Evolutionary conservation across 2,329 filamentous ascomycete genomes (phyloP).

Genomic region (Monosporascus cannonballus): DNA sequence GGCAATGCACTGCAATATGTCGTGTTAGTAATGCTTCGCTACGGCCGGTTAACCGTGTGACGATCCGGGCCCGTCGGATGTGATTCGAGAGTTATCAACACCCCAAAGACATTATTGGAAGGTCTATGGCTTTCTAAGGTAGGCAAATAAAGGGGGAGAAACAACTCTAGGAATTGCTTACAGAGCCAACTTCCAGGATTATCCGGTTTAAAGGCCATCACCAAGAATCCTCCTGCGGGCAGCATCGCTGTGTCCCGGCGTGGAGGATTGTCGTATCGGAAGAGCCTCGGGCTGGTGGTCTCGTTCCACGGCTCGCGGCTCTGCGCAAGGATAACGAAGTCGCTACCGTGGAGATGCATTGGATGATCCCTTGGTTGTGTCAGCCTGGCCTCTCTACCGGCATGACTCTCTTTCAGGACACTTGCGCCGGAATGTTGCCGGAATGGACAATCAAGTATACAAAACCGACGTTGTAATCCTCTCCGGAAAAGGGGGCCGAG

Average conservation of each 20-base stretch:
- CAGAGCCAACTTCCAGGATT: conserved; percentile 10
- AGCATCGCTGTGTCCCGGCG: background rate
- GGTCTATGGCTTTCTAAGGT: no score
- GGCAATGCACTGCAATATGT: conserved; percentile 12
- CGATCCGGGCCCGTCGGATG: no score
- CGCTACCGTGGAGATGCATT: conserved; percentile 46
- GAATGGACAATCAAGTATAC: conserved; percentile 14
- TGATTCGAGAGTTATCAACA: no score
- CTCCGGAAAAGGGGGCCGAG: background rate
- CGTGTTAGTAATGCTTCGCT: background rate
- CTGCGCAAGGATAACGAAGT: conserved; percentile 39
- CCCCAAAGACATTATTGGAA: no score
- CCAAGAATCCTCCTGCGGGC: background rate
- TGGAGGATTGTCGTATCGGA: conserved; percentile 13
- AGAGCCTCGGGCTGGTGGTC: conserved; percentile 1
- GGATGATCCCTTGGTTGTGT: conserved; percentile 29
- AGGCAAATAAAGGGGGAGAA: no score
- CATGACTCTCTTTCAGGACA: conserved; percentile 1
- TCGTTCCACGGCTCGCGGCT: conserved; percentile 5
- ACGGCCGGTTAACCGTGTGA: background rate
- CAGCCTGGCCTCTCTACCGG: conserved; percentile 12
- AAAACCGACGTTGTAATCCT: conserved; percentile 10
- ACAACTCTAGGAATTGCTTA: no score
- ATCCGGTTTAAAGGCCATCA: background rate
- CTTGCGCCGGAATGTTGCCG: conserved; percentile 7